Evolutionary conservation across 768 basidiomycete species (phyloP).

Genomic region (Kwoniella bestiolae): DNA sequence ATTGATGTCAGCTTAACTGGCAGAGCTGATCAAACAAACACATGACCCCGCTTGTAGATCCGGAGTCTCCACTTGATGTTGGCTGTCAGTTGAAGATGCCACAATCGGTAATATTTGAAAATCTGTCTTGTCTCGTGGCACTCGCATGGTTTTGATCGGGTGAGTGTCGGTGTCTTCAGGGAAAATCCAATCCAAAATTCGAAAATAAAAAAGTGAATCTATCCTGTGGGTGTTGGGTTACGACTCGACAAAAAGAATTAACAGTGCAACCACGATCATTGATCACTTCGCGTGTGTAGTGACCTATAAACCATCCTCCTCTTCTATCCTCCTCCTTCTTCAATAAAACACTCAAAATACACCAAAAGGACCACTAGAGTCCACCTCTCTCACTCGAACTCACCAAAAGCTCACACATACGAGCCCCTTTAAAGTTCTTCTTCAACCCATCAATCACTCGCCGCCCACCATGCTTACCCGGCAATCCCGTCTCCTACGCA

Average conservation of each 20-base stretch:
- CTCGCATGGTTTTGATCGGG: not conserved
- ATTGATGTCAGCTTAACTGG: not conserved
- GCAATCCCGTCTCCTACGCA: slow-evolving; percentile 35
- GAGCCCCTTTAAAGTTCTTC: slow-evolving; percentile 12
- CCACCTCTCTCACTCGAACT: not conserved
- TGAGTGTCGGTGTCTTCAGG: too few species aligned
- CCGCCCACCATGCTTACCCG: slow-evolving; percentile 39
- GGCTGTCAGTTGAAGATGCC: not conserved
- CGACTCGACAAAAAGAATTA: slow-evolving; percentile 4
- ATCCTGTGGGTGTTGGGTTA: too few species aligned
- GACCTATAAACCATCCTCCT: not conserved
- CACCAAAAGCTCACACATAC: slow-evolving; percentile 31
- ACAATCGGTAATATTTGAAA: not conserved
- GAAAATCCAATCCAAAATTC: slow-evolving; percentile 3
- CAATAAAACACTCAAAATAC: not conserved
- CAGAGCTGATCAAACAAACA: too few species aligned
- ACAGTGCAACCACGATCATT: not conserved
- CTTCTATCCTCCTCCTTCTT: slow-evolving; percentile 5
- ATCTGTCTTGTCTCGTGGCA: not conserved
- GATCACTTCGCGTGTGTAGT: slow-evolving; percentile 3
- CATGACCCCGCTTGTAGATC: not conserved
- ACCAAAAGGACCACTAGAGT: slow-evolving; percentile 20
- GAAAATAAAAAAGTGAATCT: not conserved
- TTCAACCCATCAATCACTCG: not conserved
- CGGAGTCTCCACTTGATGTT: not conserved